Evolutionary conservation across 129 eudicot genomes (phyloP).

Genomic region (Arctium minus): DNA sequence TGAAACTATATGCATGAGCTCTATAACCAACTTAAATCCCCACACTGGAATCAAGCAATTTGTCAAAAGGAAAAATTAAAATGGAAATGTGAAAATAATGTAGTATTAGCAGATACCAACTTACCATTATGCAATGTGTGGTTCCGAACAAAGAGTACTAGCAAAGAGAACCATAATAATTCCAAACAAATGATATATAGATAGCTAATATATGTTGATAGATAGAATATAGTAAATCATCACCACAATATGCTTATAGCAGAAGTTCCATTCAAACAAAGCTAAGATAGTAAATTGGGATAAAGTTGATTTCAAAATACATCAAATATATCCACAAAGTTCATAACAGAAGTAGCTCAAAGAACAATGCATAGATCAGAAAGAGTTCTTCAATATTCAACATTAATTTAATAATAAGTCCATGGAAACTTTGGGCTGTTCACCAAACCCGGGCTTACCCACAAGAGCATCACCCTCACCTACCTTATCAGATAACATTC

Average conservation of each 20-base stretch:
- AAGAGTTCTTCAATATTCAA: background rate
- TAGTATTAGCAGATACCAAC: background rate
- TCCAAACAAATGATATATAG: background rate
- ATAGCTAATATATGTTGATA: background rate
- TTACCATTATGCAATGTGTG: too few relatives aligned
- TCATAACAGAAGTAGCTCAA: background rate
- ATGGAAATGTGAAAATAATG: background rate
- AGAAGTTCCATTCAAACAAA: background rate
- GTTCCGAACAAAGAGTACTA: background rate
- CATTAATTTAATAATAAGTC: background rate
- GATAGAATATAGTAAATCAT: background rate
- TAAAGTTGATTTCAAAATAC: too few relatives aligned
- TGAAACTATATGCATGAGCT: background rate
- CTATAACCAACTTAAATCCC: background rate
- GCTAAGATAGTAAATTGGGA: background rate
- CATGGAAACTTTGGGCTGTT: background rate
- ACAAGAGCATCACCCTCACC: too few relatives aligned
- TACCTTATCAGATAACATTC: too few relatives aligned
- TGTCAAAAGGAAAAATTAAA: background rate
- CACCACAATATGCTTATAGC: background rate
- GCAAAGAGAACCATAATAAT: background rate
- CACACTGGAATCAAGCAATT: background rate
- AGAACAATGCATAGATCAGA: background rate
- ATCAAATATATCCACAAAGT: background rate
- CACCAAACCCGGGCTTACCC: too few relatives aligned